These are phyloP conservation scores for Spironucleus salmonicida DNA, from an alignment of 208 protist species.

Conservation along the genomic window DNA sequence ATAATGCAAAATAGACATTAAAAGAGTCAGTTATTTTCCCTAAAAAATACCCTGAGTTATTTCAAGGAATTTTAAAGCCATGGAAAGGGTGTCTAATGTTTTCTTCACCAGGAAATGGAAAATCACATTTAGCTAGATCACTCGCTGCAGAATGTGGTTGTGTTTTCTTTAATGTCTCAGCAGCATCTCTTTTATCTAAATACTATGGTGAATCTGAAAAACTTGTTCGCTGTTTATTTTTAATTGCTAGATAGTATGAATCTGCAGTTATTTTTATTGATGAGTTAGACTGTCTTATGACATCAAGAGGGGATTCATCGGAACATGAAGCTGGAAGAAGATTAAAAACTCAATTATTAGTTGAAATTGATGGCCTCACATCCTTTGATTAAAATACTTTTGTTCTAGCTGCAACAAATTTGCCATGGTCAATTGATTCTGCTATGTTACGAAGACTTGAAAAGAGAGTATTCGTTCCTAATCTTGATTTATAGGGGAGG, in stretches of 20 bases:
- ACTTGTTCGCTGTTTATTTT: slow-evolving; percentile 21
- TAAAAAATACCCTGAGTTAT: slow-evolving; percentile 8
- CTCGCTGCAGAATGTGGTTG: slow-evolving; percentile 1
- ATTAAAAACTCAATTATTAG: slow-evolving; percentile 3
- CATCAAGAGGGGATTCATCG: not conserved
- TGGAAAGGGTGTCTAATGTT: slow-evolving; percentile 13
- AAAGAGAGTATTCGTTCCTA: not conserved
- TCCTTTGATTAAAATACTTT: not conserved
- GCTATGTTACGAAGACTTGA: slow-evolving; percentile 22
- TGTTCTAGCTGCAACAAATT: slow-evolving; percentile 19
- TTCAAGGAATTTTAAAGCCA: not conserved
- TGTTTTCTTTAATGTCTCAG: slow-evolving; percentile 15
- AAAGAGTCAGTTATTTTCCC: slow-evolving; percentile 22
- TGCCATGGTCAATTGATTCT: slow-evolving; percentile 13
- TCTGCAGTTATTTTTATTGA: slow-evolving; percentile 18
- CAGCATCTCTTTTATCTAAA: not conserved
- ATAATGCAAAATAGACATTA: slow-evolving; percentile 4
- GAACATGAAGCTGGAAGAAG: slow-evolving; percentile 15
- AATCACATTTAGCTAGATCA: not conserved
- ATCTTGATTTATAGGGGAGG: not conserved
- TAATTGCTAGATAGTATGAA: slow-evolving; percentile 21
- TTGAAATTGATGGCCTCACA: slow-evolving; percentile 3
- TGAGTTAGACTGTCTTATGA: slow-evolving; percentile 11
- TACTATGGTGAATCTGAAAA: slow-evolving; percentile 26
- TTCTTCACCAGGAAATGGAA: not conserved